Evolutionary conservation across 805 yeast species (phyloP), one percentile per base, ranked within the genome.

Genomic region (Cyberlindnera saturnus): DNA sequence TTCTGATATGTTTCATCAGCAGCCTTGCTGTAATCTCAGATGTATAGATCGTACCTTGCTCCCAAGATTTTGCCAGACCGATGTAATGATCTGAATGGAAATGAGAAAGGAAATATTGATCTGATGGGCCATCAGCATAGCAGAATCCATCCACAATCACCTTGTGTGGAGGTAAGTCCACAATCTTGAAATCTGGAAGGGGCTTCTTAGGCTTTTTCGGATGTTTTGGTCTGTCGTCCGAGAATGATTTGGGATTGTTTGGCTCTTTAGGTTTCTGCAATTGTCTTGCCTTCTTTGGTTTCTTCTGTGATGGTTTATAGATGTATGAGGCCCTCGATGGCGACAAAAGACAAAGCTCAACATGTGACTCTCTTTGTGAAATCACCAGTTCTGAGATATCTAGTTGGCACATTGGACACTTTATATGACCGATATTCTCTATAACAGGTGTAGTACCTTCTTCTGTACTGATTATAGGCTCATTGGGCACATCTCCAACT

Each of bases 31-130:
- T 90, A 4, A 82, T 75, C 10, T 69, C 66, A 0, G 96, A 81
- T 48, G 95, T 82, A 52, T 81, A 87, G 4, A 93, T 78, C 6
- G 67, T 66, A 0, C 88, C 90, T 41, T 75, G 73, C 37, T 72
- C 63, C 98, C 98, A 93, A 18, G 72, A 69, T 53, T 84, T 85
- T 3, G 81, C 65, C 14, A 93, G 63, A 0, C 99, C 98, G 4
- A 87, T 88, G 57, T 93, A 93, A 60, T 93, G 99, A 60, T 93
- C 99, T 0, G 96, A 70, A 61, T 93, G 99, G 66, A 86, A 91
- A 65, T 93, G 99, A 0, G 88, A 74, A 20, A 86, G 63, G 48
- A 83, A 76, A 61, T 84, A 85, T 35, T 70, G 68, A 3, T 61
- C 47, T 6, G 83, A 74, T 1, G 62, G 58, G 0, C 65, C 66